Evolutionary conservation across 129 eudicot species (phyloP), one percentile per base, ranked within the genome.

Genomic region (Lonicera japonica): DNA sequence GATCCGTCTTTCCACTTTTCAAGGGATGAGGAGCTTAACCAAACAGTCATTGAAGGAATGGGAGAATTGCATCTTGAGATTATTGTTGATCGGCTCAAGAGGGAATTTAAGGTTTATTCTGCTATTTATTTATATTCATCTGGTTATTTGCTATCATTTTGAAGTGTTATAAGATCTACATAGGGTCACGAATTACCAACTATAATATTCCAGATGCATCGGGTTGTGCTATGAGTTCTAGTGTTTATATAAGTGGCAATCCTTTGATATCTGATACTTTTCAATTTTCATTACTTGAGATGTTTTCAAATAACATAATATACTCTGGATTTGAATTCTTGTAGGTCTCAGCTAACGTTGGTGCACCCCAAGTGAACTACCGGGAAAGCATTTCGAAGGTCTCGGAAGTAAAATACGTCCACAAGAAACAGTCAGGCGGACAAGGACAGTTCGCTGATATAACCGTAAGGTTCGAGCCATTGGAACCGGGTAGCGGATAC

Each of bases 1-100:
- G 99, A 94, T 75, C 99, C 99, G 1, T 94, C 99, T 69, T 94
- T 94, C 80, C 99, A 94, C 67, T 94, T 88, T 66, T 94, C 96
- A 16, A 76, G 95, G 5, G 99, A 94, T 77, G 95, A 88, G 45
- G 99, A 94, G 77, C 75, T 75, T 60, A 88, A 94, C 70, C 99
- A 94, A 58, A 88, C 99, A 1, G 91, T 94, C 43, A 94, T 94
- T 17, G 96, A 94, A 77, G 99, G 99, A 69, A 94, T 94, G 99
- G 99, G 99, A 60, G 96, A 94, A 63, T 70, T 94, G 76, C 99
- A 94, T 71, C 95, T 94, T 18, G 99, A 94, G 70, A 94, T 94
- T 68, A 94, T 94, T 47, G 96, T 94, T 54, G 99, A 94, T 56
- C 73, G 90, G 39, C 80, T 83, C 65, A 83, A 80, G 68, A 73